Base-by-base conservation (phyloP, 176 grass and related monocot species). In the Raddia guianensis region DNA sequence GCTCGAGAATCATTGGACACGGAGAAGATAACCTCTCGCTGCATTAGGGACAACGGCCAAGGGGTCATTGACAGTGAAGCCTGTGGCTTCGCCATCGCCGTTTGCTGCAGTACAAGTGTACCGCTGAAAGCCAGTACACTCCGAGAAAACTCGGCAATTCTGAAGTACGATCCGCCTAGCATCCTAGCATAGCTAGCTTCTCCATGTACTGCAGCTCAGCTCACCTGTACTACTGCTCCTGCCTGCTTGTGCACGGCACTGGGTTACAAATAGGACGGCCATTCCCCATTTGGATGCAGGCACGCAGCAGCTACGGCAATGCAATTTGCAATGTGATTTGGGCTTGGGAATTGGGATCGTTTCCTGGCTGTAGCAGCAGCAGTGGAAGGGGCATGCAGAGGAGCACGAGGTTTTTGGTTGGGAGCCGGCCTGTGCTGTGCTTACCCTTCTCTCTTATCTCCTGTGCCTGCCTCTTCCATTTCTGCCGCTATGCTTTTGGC, bases 351-450 rank as follows among this genome's bases (percentile, higher is more conserved):
- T 84, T 16, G 65, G 58, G 35, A 2, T 14, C n/a, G 37, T 49
- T 69, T 79, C 42, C n/a, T 9, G 85, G 84, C 61, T 72, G 80
- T 89, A 89, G 70, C 73, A 84, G 88, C 63, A 89, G 83, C 66
- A 70, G 76, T 97, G 93, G 93, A 97, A 93, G 93, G 93, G 93
- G 91, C 91, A 97, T 93, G 93, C 93, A 97, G 93, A 97, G 93
- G 93, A 97, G 90, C 76, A 58, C 18, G 77, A 63, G 66, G 5
- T 64, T 61, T 61, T 12, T 68, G 54, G 49, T 48, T 79, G 15
- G 50, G 70, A 57, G 62, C 49, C 16, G 44, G 19, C 32, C 19
- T 65, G 2, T 8, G 15, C 57, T 63, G 9, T 44, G 51, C 42
- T 16, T 37, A 0, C 13, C 50, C 15, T 54, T 45, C 59, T 40